Evolutionary conservation across 148 eudicot genomes (phyloP).

Genomic region (Rhododendron kiyosumense): DNA sequence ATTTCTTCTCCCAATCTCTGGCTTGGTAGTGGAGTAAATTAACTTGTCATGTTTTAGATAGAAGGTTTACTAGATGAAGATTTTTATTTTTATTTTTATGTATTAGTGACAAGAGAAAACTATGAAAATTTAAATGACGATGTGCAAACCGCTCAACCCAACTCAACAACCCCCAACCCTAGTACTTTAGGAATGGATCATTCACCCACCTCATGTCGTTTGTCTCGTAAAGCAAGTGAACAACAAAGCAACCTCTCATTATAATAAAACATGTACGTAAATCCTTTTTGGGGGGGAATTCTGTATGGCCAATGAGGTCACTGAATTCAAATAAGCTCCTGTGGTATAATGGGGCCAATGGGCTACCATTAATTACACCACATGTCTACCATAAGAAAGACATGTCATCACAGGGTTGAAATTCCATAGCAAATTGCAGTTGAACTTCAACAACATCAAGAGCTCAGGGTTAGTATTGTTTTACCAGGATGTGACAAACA

Average conservation of each 20-base stretch:
- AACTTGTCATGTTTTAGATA: not conserved
- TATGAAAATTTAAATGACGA: not conserved
- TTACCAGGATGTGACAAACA: not conserved
- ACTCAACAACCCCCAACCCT: not conserved
- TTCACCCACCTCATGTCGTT: not conserved
- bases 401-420: not conserved
- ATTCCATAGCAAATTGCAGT: not conserved
- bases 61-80: not conserved
- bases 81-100: not conserved
- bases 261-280: not conserved
- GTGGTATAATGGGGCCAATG: not conserved
- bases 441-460: not conserved
- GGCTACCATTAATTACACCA: no score
- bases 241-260: not conserved
- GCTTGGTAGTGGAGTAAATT: not conserved
- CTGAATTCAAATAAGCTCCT: not conserved
- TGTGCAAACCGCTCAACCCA: not conserved
- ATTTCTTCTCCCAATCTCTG: not conserved
- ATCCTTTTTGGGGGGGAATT: not conserved
- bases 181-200: not conserved
- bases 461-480: not conserved
- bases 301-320: not conserved
- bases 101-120: not conserved
- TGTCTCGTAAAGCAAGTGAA: not conserved
- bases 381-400: not conserved